A percentile compares a stretch with the other conserved stretches of the same genome.
Conservation (phyloP, 2,329 filamentous ascomycete species). For the Metarhizium sp. region DNA sequence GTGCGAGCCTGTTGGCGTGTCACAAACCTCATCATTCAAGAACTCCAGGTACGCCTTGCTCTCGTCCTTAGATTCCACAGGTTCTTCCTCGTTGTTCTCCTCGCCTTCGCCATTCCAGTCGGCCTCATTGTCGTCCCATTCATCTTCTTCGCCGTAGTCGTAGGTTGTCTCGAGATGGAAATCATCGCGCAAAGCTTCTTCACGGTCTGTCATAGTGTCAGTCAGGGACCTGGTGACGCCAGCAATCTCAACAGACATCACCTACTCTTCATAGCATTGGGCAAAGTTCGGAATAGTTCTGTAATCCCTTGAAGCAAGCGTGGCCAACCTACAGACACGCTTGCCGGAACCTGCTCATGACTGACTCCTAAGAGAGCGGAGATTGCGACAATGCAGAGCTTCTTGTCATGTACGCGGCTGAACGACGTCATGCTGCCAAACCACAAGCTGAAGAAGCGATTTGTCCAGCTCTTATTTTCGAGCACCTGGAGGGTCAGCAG, state of each 20-base stretch:
- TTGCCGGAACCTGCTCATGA: constrained; percentile 76
- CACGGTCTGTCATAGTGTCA: constrained; percentile 52
- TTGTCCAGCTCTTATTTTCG: constrained; percentile 90
- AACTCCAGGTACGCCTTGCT: constrained; percentile 94
- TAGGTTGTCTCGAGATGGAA: constrained; percentile 59
- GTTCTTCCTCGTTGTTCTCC: constrained; percentile 57
- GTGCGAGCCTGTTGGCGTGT: background rate
- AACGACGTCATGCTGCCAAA: constrained; percentile 94
- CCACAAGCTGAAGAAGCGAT: constrained; percentile 98
- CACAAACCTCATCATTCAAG: constrained; percentile 72
- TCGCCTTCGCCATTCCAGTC: constrained; percentile 72
- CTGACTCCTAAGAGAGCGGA: constrained; percentile 72
- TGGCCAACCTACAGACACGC: constrained; percentile 92
- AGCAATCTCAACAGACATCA: constrained; percentile 7
- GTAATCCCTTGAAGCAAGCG: constrained; percentile 81
- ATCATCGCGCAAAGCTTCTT: constrained; percentile 86
- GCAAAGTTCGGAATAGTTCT: constrained; percentile 83
- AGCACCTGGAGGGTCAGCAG: constrained; percentile 73
- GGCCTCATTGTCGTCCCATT: constrained; percentile 72
- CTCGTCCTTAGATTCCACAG: constrained; percentile 70
- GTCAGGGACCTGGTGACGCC: constrained; percentile 13
- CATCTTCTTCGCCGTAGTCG: constrained; percentile 64
- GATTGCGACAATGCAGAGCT: constrained; percentile 92
- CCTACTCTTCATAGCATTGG: constrained; percentile 75
- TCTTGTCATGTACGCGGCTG: constrained; percentile 94